These are phyloP conservation scores for Globisporangium acanthophoron DNA, from an alignment of 352 stramenopile genomes.

Conservation along the genomic window DNA sequence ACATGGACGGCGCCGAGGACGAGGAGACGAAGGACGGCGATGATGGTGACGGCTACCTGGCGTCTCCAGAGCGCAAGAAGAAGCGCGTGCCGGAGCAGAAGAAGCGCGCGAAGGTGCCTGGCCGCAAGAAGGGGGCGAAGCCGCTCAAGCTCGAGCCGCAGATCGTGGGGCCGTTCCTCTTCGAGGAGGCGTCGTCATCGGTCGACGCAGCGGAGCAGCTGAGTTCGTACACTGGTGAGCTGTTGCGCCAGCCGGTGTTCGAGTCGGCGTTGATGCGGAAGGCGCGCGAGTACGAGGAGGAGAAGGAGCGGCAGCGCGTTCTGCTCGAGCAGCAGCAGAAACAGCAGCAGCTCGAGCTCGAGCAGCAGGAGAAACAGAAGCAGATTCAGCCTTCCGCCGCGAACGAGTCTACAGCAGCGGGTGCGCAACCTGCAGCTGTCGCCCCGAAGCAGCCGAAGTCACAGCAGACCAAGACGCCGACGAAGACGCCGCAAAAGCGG, in stretches of 20 bases:
- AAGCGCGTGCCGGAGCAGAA: constrained; percentile 50
- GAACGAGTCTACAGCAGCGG: not conserved
- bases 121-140: constrained; percentile 52
- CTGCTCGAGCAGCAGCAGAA: constrained; percentile 20
- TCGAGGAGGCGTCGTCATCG: constrained; percentile 12
- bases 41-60: constrained; percentile 14
- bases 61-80: constrained; percentile 31
- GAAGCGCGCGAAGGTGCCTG: constrained; percentile 23
- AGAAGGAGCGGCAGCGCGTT: constrained; percentile 26
- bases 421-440: not conserved
- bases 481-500: constrained; percentile 12
- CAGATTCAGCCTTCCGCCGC: not conserved
- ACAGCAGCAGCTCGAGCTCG: constrained; percentile 10
- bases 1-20: constrained; percentile 45
- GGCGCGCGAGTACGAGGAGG: constrained; percentile 35
- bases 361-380: constrained; percentile 19
- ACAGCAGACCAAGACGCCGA: constrained; percentile 4
- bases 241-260: constrained; percentile 30
- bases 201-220: constrained; percentile 12
- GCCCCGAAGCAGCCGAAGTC: not conserved
- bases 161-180: constrained; percentile 44
- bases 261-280: constrained; percentile 46
- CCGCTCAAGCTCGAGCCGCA: constrained; percentile 61
- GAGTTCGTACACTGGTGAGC: constrained; percentile 15
- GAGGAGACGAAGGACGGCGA: constrained; percentile 15